Base-by-base conservation (phyloP, 306 rosid species). In the Echinosophora koreensis region DNA sequence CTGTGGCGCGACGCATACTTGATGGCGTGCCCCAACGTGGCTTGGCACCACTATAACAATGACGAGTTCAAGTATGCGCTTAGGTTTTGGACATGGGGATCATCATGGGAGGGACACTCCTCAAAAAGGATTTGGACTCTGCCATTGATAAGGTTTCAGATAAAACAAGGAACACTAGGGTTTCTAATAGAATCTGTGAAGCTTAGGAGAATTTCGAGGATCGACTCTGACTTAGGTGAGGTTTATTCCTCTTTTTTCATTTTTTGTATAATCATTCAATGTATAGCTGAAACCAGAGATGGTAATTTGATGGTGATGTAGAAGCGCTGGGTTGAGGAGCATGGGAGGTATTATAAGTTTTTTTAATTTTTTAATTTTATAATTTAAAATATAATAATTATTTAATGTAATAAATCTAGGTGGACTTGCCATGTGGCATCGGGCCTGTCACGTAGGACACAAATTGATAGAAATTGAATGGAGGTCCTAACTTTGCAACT, bases 1-100 rank as follows among this genome's bases (percentile, higher is more conserved):
- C 89, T 89, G 37, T 95, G 97, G 99, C 94, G 96, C 32, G 96
- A 95, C 75, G 99, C 97, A 13, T 95, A 89, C 83, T 91, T 97
- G 1, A 87, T 95, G 97, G 97, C 97, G 4, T 92, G 97, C 83
- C 87, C 92, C 35, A 84, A 86, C 67, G 87, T 89, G 57, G 96
- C 99, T 0, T 0, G 22, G 22, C 22, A 22, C 22, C 22, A 22
- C 22, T 22, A 22, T 22, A 57, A 72, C 54, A 78, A 49, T 22
- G 87, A 88, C 6, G 94, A 90, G 34, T 86, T 86, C 46, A 83
- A 69, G 71, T 97, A 91, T 62, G 96, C 97, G 2, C 93, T 95
- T 54, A 86, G 90, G 90, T 79, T 78, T 76, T 90, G 76, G 97
- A 95, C 38, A 88, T 90, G 99, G 97, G 97, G 17, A 60, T 95